These are phyloP conservation scores for Penicillium argentinense DNA, from an alignment of 495 filamentous ascomycete species.

Conservation along the genomic window DNA sequence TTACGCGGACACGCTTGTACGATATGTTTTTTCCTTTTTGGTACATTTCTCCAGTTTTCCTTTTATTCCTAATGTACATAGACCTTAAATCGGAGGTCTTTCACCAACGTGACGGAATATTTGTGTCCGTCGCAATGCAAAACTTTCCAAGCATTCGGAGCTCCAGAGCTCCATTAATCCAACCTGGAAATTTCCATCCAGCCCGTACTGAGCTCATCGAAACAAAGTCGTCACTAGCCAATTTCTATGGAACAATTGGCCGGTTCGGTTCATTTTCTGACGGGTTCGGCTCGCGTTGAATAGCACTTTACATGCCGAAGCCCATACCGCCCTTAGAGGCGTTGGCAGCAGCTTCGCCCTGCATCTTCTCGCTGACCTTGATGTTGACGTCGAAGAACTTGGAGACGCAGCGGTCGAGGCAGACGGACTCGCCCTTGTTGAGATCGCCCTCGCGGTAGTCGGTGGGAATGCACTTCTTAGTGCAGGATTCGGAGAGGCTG, in stretches of 20 bases:
- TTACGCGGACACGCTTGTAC: conserved; percentile 17
- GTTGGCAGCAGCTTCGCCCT: conserved; percentile 57
- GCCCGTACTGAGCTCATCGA: conserved; percentile 9
- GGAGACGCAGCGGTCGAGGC: conserved; percentile 90
- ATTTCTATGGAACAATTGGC: conserved; percentile 1
- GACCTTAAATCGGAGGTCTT: conserved; percentile 19
- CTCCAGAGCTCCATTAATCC: too few species aligned
- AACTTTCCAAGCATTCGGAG: conserved; percentile 6
- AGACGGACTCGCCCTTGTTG: conserved; percentile 97
- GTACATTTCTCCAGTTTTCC: conserved; percentile 12
- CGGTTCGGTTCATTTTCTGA: neutral
- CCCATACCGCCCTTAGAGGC: conserved; percentile 47
- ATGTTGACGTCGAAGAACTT: conserved; percentile 99
- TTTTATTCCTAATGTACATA: conserved; percentile 33
- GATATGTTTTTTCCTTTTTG: conserved; percentile 16
- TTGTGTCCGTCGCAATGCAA: conserved; percentile 14
- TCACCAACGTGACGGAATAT: conserved; percentile 26
- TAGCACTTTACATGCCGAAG: conserved; percentile 51
- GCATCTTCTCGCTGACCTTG: conserved; percentile 86
- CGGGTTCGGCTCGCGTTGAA: neutral
- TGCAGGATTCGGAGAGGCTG: conserved; percentile 84
- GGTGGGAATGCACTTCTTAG: conserved; percentile 84
- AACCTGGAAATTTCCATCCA: too few species aligned
- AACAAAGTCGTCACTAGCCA: conserved; percentile 1
- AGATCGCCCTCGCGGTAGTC: conserved; percentile 93